These are phyloP conservation scores for Pichia sp. DNA, from an alignment of 1,139 yeast species.

Conservation along the genomic window DNA sequence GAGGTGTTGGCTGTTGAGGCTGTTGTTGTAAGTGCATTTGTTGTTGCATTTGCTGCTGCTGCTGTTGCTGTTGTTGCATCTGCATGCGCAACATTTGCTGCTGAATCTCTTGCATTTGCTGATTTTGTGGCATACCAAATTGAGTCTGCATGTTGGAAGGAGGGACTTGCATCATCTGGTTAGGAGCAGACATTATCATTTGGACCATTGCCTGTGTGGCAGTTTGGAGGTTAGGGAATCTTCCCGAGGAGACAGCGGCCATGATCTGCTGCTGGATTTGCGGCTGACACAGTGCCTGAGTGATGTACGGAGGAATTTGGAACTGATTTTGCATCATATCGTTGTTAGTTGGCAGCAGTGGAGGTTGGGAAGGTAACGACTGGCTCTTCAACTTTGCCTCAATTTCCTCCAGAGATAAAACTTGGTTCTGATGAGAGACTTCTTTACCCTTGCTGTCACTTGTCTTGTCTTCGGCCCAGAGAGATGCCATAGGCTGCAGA, in stretches of 20 bases:
- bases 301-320: constrained; percentile 26
- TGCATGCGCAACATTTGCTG: constrained; percentile 15
- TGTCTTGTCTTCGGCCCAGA: constrained; percentile 45
- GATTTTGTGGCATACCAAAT: constrained; percentile 15
- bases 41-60: too few relatives aligned
- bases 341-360: constrained; percentile 10
- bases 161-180: constrained; percentile 21
- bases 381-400: constrained; percentile 56
- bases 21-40: not conserved
- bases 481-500: constrained; percentile 61
- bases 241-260: constrained; percentile 30
- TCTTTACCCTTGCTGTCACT: constrained; percentile 7
- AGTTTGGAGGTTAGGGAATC: constrained; percentile 28
- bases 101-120: constrained; percentile 20
- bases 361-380: constrained; percentile 24
- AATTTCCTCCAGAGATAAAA: constrained; percentile 70
- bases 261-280: constrained; percentile 30
- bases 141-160: constrained; percentile 16
- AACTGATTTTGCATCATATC: constrained; percentile 13
- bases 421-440: constrained; percentile 23
- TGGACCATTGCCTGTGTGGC: constrained; percentile 33
- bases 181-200: constrained; percentile 26
- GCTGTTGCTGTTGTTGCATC: constrained; percentile 30
- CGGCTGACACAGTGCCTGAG: constrained; percentile 30
- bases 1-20: not conserved